Base-by-base conservation (phyloP, 129 eudicot species). In the Flaveria robusta region DNA sequence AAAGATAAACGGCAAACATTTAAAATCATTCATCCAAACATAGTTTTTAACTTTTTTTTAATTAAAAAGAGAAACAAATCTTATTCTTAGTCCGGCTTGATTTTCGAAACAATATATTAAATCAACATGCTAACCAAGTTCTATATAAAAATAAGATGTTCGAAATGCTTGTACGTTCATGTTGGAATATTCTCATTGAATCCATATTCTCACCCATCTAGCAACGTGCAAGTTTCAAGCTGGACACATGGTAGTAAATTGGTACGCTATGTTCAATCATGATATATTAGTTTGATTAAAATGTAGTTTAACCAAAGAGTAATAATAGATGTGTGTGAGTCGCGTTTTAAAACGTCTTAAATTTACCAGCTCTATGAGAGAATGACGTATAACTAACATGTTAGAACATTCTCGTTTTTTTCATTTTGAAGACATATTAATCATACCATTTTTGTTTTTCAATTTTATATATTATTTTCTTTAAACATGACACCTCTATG, bases 171-270 rank as follows among this genome's bases (percentile, higher is more conserved):
- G 23, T 78, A 70, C 59, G 78, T 52, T 79, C 52, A 45, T 65
- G 72, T 11, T 73, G 83, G 83, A 73, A 80, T 80, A 80, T 74
- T 27, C 83, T 74, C 64, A 45, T 19, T 5, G 31, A 66, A 66
- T 74, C 83, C 83, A 54, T 51, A 27, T 26, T 58, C 54, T 14
- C 0, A 80, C 74, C 79, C 83, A 74, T 80, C 79, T 80, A 55
- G 74, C 62, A 74, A 74, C 79, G 83, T 80, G 83, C 79, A 74
- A 80, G 79, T 66, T 80, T 73, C 74, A 74, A 22, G 41, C 41
- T 72, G 39, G 24, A 74, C 83, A 66, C 83, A 80, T 80, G 83
- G 11, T 10, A 15, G 11, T 49, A 66, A 51, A 41, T 6, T 3
- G 11, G 3, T 71, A 49, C 7, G 24, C 13, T 13, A 1, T 5